Base-by-base conservation (phyloP, 1,284 basidiomycete genomes). In the Malassezia nana region DNA sequence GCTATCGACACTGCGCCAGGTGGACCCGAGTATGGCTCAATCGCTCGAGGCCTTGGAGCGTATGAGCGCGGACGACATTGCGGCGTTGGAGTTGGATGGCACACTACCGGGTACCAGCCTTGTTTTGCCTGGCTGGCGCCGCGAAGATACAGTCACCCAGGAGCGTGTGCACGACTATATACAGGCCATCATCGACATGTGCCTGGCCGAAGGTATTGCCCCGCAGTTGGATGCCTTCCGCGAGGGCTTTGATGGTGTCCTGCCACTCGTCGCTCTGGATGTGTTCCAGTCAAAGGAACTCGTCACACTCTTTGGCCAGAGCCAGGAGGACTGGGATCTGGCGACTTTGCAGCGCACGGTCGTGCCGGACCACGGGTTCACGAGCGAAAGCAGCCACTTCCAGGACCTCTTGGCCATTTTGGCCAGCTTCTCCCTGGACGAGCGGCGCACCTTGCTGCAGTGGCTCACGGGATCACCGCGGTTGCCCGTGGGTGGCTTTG, bases 291-390 rank as follows among this genome's bases (percentile, higher is more conserved):
- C 89, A 6, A 88, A 95, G 52, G 94, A 99, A 75, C 78, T 98
- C 12, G 85, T 85, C 32, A 85, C 92, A 80, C 78, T 96, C 29
- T 92, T 95, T 66, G 91, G 92, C 26, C 92, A 94, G 66, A 82
- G 85, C 6, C 89, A 95, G 13, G 91, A 96, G 71, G 66, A 72
- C 44, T 68, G 75, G 66, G 65, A 52, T 57, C 64, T 68, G 55
- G 26, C 62, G 86, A 91, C 89, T n/a, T 79, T 98, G 40, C 83
- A 82, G 50, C 87, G 90, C 69, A 82, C 85, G 5, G 77, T 96
- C 76, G 96, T 96, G 76, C 92, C 94, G 9, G 94, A 99, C 70
- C 94, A 99, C 74, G 94, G 94, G 9, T 96, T 92, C 79, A 91
- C 91, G 62, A 83, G 86, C 18, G 92, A 96, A 74, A 92, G 88